A percentile compares a stretch with the other conserved stretches of the same genome.
Conservation (phyloP, 176 grass and related monocot species). For the Saccharum officinarum region DNA sequence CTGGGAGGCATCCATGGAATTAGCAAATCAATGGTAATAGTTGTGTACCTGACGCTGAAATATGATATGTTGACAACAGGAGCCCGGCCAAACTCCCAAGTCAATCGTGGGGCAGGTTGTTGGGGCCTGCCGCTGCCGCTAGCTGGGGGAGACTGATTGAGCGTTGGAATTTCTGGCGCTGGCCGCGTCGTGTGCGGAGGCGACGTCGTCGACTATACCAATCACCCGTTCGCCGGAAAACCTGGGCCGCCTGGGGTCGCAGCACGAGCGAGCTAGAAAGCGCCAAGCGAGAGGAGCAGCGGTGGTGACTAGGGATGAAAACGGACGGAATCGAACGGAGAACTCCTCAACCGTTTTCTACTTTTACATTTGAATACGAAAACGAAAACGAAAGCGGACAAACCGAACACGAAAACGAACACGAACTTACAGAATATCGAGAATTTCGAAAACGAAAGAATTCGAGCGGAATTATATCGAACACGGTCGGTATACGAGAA, state of each 20-base stretch:
- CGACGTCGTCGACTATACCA: neutral
- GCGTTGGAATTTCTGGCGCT: constrained; percentile 12
- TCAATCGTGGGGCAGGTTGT: constrained; percentile 31
- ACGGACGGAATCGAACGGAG: no score
- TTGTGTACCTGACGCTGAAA: constrained; percentile 20
- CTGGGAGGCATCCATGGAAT: neutral
- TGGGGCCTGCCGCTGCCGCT: neutral
- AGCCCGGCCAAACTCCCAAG: constrained; percentile 19
- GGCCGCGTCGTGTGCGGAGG: neutral
- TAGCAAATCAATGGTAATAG: neutral
- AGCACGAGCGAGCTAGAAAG: neutral
- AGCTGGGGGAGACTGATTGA: neutral
- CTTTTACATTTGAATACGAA: no score
- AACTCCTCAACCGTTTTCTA: no score
- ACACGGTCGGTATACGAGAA: no score
- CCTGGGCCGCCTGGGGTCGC: neutral
- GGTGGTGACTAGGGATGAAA: no score
- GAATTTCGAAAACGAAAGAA: no score
- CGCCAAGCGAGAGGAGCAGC: constrained; percentile 6
- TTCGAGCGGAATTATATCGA: no score
- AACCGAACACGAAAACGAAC: no score
- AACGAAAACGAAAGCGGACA: no score
- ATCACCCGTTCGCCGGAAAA: neutral
- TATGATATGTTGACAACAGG: neutral
- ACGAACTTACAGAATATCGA: no score